phyloP scores from a whole-genome alignment of 306 rosid species.

The Alnus rubra region DNA sequence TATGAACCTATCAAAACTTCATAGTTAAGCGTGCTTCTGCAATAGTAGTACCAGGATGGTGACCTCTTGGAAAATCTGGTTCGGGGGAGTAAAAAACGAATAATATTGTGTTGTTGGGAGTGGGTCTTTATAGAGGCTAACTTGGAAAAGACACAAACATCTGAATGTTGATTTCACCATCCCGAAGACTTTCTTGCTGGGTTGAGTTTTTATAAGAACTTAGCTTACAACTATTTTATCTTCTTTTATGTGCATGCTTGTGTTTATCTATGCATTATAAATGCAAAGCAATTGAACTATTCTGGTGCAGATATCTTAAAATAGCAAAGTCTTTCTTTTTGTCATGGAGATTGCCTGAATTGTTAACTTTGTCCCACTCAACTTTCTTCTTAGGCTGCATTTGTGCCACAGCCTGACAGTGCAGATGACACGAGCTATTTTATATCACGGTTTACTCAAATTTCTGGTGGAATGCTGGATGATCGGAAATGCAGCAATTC shows the following conservation, averaged over 20 bases:
- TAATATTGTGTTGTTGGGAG: too few relatives aligned
- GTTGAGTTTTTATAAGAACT: not conserved
- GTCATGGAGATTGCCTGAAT: not conserved
- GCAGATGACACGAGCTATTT: conserved; percentile 12
- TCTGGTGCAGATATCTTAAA: not conserved
- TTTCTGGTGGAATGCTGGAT: not conserved
- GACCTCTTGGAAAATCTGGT: too few relatives aligned
- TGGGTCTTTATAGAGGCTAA: not conserved
- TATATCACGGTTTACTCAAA: conserved; percentile 3
- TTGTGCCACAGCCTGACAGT: conserved; percentile 12
- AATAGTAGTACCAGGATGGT: too few relatives aligned
- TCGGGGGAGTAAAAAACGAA: too few relatives aligned
- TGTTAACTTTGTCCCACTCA: not conserved
- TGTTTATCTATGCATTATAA: not conserved
- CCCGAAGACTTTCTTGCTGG: not conserved
- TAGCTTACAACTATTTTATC: not conserved
- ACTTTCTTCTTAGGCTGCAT: conserved; percentile 4
- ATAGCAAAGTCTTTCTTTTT: not conserved
- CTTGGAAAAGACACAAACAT: not conserved
- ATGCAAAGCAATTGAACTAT: not conserved
- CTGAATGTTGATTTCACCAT: not conserved
- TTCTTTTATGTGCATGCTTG: not conserved
- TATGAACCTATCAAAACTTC: too few relatives aligned
- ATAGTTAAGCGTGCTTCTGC: too few relatives aligned
- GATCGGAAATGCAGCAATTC: conserved; percentile 6